Evolutionary conservation across 352 stramenopile genomes (phyloP).

Genomic region (Phytopythium chamaehyphon): DNA sequence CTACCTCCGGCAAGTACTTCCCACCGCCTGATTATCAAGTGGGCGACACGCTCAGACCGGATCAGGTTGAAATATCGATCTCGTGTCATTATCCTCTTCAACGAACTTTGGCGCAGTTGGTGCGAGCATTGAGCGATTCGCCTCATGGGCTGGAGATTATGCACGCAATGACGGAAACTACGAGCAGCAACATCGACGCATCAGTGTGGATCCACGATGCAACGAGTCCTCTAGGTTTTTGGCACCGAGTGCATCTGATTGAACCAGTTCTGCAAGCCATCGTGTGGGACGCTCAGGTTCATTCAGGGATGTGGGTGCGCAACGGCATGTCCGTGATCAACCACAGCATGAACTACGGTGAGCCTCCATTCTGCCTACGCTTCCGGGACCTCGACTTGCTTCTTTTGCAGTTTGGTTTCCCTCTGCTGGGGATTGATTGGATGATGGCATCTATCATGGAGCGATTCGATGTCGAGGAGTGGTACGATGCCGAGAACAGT

Average conservation of each 20-base stretch:
- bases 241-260: conserved; percentile 77
- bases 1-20: conserved; percentile 73
- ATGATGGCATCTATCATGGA: conserved; percentile 71
- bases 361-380: conserved; percentile 80
- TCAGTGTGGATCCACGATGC: conserved; percentile 58
- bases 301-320: conserved; percentile 79
- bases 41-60: conserved; percentile 40
- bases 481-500: conserved; percentile 43
- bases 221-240: conserved; percentile 66
- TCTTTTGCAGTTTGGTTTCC: conserved; percentile 75
- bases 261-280: conserved; percentile 76
- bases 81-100: conserved; percentile 83
- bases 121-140: conserved; percentile 64
- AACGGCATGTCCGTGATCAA: conserved; percentile 85
- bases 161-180: conserved; percentile 40
- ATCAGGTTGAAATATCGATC: conserved; percentile 60
- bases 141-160: conserved; percentile 51
- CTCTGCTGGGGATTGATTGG: conserved; percentile 69
- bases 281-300: conserved; percentile 86
- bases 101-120: conserved; percentile 66
- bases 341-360: conserved; percentile 89
- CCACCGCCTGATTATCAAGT: conserved; percentile 54
- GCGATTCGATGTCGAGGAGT: conserved; percentile 62
- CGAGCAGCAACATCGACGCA: conserved; percentile 15
- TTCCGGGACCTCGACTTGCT: conserved; percentile 84